Evolutionary conservation across 768 basidiomycete species (phyloP), one percentile per base, ranked within the genome.

Genomic region (Boletus sp.): DNA sequence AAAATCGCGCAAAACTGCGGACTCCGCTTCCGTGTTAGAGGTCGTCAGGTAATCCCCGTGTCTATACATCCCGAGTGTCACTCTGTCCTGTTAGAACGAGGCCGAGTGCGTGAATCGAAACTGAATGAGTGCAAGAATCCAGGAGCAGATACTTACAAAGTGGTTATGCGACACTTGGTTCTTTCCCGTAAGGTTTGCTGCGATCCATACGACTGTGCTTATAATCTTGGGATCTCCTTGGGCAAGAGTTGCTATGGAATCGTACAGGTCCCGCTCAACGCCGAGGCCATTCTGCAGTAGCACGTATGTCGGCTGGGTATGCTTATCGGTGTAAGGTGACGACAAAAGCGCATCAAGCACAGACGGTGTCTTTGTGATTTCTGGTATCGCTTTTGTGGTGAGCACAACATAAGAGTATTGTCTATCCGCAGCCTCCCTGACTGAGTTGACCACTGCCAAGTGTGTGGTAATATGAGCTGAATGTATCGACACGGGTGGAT

Each of bases 201-300:
- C 75, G 51, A 85, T 83, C 71, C 77, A 83, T 6, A 84, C 62
- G 3, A 83, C 78, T 3, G 78, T 75, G 48, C 79, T 77, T 34
- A 87, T 74, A 34, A 86, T 83, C 27, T 66, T 77, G 0, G 83
- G 83, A 25, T 72, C 61, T 8, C 75, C 70, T 4, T 72, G 72
- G 38, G 70, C 67, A n/a, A 82, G 67, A 9, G 64, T 56, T 53
- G 72, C 73, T 11, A 83, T 52, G 2, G 83, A 77, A 10, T 78
- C 61, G 64, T 87, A 86, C 21, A 89, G 72, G 51, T 87, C 86
- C 33, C 68, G 72, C 64, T 90, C 89, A 40, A 57, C 35, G 35
- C 81, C 82, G 4, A 92, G 70, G 7, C 88, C 88, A 64, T 91
- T 91, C 74, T 90, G 84, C 45, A 86, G 59, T 13, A 88, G 65